Percentiles rank a stretch among this genome's conserved stretches.
Conservation (phyloP, 2,329 filamentous ascomycete genomes). For the Penicillium freii region DNA sequence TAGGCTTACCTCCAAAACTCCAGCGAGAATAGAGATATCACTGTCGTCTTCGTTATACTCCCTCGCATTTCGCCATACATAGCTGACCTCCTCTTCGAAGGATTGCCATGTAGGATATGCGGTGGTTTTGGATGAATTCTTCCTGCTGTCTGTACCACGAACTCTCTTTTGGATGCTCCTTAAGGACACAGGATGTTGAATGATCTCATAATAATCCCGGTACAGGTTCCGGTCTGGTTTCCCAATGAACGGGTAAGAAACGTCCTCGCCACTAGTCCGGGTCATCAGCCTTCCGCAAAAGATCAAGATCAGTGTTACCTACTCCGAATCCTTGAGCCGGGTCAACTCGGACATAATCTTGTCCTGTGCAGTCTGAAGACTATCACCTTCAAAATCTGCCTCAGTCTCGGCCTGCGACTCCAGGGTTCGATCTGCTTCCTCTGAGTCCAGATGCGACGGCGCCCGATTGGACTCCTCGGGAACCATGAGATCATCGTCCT, state of each 20-base stretch:
- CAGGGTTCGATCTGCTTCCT: slow-evolving; percentile 13
- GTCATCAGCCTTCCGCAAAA: slow-evolving; percentile 14
- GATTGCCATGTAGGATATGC: slow-evolving; percentile 80
- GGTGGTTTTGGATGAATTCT: slow-evolving; percentile 57
- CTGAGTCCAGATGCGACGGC: slow-evolving; percentile 19
- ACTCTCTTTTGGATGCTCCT: slow-evolving; percentile 74
- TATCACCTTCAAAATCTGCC: slow-evolving; percentile 66
- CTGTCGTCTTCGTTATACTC: slow-evolving; percentile 92
- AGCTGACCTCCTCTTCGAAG: slow-evolving; percentile 74
- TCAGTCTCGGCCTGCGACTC: slow-evolving; percentile 49
- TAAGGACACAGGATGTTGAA: slow-evolving; percentile 76
- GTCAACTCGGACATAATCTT: slow-evolving; percentile 72
- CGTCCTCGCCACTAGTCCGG: slow-evolving; percentile 58
- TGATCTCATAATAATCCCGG: slow-evolving; percentile 83
- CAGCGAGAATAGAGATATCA: slow-evolving; percentile 73
- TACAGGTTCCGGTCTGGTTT: slow-evolving; percentile 68
- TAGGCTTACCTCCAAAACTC: slow-evolving; percentile 69
- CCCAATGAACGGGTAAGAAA: slow-evolving; percentile 72
- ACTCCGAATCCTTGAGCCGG: slow-evolving; percentile 23
- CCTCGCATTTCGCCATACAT: slow-evolving; percentile 84
- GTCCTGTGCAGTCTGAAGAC: slow-evolving; percentile 81
- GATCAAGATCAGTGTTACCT: slow-evolving; percentile 40
- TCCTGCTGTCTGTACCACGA: slow-evolving; percentile 68
- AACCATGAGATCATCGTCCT: slow-evolving; percentile 21
- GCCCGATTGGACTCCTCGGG: slow-evolving; percentile 23